These are phyloP conservation scores for Paramecium sexaurelia DNA, from an alignment of 73 alveolate genomes.

Conservation along the genomic window DNA sequence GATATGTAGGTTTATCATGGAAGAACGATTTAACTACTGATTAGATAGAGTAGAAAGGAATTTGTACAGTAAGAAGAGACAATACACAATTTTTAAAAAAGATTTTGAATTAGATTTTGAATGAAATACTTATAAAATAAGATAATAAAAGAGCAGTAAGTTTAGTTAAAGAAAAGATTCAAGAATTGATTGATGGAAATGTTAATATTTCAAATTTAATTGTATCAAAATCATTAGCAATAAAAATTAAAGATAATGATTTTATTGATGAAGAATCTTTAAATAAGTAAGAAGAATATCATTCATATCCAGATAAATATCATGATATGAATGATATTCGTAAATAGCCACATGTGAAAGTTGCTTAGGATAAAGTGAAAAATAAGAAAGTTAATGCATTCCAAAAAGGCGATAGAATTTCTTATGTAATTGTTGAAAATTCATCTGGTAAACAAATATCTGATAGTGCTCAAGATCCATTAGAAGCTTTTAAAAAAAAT, in stretches of 20 bases:
- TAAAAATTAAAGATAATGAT: conserved; percentile 75
- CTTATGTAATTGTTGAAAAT: not conserved
- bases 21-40: conserved; percentile 92
- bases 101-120: conserved; percentile 61
- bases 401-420: not conserved
- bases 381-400: not conserved
- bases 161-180: conserved; percentile 87
- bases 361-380: not conserved
- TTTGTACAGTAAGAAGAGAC: conserved; percentile 99
- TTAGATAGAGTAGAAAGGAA: conserved; percentile 96
- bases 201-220: conserved; percentile 95
- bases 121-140: conserved; percentile 74
- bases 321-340: conserved; percentile 60
- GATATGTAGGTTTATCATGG: conserved; percentile 93
- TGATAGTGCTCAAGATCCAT: not conserved
- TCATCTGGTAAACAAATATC: not conserved
- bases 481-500: not conserved
- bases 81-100: conserved; percentile 90
- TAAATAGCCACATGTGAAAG: not conserved
- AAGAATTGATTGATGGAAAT: conserved; percentile 96
- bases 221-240: conserved; percentile 95
- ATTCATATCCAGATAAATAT: conserved; percentile 33
- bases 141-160: conserved; percentile 75
- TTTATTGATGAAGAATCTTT: conserved; percentile 39
- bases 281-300: not conserved